phyloP scores from a whole-genome alignment of 805 yeast species.

The Cyberlindnera mississippiensis region DNA sequence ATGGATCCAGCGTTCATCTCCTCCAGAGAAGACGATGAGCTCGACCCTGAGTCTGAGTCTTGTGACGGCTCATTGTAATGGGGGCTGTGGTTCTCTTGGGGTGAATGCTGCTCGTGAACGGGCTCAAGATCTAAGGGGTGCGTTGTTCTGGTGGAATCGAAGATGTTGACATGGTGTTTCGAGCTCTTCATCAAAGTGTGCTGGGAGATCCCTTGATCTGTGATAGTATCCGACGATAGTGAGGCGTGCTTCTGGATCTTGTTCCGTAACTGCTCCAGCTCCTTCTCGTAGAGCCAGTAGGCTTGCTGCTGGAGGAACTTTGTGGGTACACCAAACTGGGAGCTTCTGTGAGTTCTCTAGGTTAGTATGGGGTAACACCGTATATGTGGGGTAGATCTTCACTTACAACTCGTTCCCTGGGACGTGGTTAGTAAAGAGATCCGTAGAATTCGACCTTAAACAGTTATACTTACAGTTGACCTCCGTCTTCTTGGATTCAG shows the following conservation, averaged over 20 bases:
- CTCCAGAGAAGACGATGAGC: conserved; percentile 3
- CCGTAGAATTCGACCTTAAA: too few species aligned
- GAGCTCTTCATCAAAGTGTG: neutral
- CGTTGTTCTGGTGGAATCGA: neutral
- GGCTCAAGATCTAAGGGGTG: neutral
- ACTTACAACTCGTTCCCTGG: conserved; percentile 14
- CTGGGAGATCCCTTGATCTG: conserved; percentile 2
- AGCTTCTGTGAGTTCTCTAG: neutral
- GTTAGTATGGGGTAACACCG: conserved; percentile 1
- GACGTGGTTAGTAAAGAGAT: conserved; percentile 3
- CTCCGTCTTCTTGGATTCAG: conserved; percentile 25
- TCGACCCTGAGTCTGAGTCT: conserved; percentile 1
- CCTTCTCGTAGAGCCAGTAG: conserved; percentile 28
- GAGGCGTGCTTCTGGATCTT: conserved; percentile 20
- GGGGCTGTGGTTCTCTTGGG: neutral
- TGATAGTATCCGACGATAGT: conserved; percentile 14
- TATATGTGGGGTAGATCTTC: neutral
- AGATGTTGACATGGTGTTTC: neutral
- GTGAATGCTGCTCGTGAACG: neutral
- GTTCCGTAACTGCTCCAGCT: conserved; percentile 24
- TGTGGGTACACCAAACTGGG: conserved; percentile 22
- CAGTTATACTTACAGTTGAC: conserved; percentile 21
- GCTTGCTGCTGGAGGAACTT: conserved; percentile 28
- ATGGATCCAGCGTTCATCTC: conserved; percentile 15
- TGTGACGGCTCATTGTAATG: neutral